Conservation (phyloP, 2,329 filamentous ascomycete species). For the Venturia effusa region DNA sequence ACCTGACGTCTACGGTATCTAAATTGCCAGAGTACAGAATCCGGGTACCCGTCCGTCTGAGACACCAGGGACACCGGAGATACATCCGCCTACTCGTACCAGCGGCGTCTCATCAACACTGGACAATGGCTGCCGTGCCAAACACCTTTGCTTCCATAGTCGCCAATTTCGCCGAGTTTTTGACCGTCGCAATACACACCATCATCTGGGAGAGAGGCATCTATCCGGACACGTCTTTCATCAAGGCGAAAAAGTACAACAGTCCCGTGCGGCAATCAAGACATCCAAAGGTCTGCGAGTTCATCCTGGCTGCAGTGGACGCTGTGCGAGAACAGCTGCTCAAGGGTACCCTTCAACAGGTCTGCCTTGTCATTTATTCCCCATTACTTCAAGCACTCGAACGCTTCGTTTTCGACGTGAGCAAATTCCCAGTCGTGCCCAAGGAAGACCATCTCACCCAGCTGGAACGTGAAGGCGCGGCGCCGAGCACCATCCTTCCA, state of each 20-base stretch:
- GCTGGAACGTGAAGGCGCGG: constrained; percentile 26
- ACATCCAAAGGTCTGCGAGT: constrained; percentile 74
- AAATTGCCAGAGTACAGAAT: not conserved
- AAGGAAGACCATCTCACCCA: constrained; percentile 38
- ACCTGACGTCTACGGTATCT: not conserved
- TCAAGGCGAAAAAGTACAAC: constrained; percentile 71
- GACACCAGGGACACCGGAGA: not conserved
- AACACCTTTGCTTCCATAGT: constrained; percentile 47
- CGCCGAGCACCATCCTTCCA: not conserved
- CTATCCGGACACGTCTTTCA: constrained; percentile 69
- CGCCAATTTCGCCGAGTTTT: constrained; percentile 63
- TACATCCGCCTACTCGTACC: not conserved
- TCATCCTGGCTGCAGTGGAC: constrained; percentile 70
- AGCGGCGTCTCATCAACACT: not conserved
- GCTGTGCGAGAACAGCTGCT: constrained; percentile 62
- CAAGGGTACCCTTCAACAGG: constrained; percentile 38
- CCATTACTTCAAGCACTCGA: constrained; percentile 44
- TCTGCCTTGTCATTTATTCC: constrained; percentile 47
- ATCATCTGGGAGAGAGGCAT: constrained; percentile 73
- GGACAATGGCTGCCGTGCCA: constrained; percentile 13
- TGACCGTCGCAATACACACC: constrained; percentile 74
- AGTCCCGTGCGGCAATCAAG: constrained; percentile 75
- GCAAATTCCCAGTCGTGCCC: constrained; percentile 40
- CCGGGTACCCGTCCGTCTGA: not conserved
- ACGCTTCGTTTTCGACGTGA: constrained; percentile 50